These are phyloP conservation scores for Simmondsia chinensis DNA, from an alignment of 148 eudicot species.

Conservation along the genomic window DNA sequence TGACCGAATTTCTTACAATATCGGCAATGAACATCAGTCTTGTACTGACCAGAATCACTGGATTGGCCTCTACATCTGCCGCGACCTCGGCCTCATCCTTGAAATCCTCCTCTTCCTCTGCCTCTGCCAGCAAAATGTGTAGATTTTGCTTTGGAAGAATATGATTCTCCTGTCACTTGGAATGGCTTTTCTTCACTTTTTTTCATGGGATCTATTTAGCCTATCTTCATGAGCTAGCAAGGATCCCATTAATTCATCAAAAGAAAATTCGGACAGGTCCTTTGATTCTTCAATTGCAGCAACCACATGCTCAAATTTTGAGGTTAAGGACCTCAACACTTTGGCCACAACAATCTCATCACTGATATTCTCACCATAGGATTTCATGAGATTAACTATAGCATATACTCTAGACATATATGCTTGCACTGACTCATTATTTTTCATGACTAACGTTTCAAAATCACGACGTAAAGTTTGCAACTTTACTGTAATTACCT, in stretches of 20 bases:
- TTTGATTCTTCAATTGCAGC: background rate
- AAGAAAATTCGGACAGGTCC: background rate
- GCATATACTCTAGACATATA: background rate
- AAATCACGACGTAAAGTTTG: background rate
- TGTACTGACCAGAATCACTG: background rate
- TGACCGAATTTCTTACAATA: background rate
- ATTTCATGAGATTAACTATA: constrained; percentile 2
- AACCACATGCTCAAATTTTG: background rate
- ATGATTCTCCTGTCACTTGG: background rate
- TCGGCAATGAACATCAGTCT: background rate
- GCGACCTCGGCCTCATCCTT: background rate
- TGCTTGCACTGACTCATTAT: constrained; percentile 4
- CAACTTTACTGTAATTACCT: background rate
- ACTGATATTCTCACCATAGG: constrained; percentile 2
- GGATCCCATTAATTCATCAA: background rate
- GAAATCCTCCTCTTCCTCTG: background rate
- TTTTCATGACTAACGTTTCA: constrained; percentile 1
- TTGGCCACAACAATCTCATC: constrained; percentile 2
- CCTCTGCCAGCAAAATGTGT: background rate
- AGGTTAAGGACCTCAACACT: background rate
- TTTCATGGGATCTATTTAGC: background rate
- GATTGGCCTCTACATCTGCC: background rate
- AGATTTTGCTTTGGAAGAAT: background rate
- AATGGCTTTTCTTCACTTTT: constrained; percentile 1
- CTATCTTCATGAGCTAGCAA: background rate